phyloP scores from a whole-genome alignment of 495 filamentous ascomycete genomes.

The Penicillium psychrofluorescens region DNA sequence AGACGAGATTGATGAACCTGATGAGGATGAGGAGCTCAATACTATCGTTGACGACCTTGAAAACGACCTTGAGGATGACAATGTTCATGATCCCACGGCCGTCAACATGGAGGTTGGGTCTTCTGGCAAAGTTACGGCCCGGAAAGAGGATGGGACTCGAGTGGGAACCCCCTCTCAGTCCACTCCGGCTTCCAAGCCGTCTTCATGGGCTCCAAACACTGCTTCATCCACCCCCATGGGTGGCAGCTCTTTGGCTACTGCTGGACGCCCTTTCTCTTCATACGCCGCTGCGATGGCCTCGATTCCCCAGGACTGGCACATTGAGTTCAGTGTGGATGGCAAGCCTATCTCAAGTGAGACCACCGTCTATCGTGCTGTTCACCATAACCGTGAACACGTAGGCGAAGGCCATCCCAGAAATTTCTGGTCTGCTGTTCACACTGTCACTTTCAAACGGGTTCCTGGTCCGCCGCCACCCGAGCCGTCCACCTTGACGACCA shows the following conservation, averaged over 20 bases:
- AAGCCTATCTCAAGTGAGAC: slow-evolving; percentile 83
- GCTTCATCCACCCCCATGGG: slow-evolving; percentile 23
- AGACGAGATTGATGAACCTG: slow-evolving; percentile 51
- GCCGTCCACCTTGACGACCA: slow-evolving; percentile 53
- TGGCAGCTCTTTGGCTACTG: slow-evolving; percentile 32
- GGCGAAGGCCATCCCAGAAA: slow-evolving; percentile 64
- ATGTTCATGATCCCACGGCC: slow-evolving; percentile 69
- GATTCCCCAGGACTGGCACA: slow-evolving; percentile 91
- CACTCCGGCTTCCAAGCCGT: slow-evolving; percentile 41
- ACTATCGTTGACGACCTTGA: slow-evolving; percentile 87
- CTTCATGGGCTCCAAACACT: slow-evolving; percentile 31
- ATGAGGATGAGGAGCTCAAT: slow-evolving; percentile 62
- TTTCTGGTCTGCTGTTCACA: slow-evolving; percentile 83
- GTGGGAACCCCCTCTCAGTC: slow-evolving; percentile 78
- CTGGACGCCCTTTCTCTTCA: slow-evolving; percentile 50
- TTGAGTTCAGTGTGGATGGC: slow-evolving; percentile 87
- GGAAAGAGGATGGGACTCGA: slow-evolving; percentile 88
- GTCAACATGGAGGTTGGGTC: slow-evolving; percentile 90
- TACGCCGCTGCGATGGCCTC: slow-evolving; percentile 72
- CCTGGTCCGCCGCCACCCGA: slow-evolving; percentile 83
- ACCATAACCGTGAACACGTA: slow-evolving; percentile 58
- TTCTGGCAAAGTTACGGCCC: slow-evolving; percentile 88
- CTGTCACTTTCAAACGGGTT: slow-evolving; percentile 85
- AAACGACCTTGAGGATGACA: slow-evolving; percentile 73
- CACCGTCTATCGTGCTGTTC: slow-evolving; percentile 92